Evolutionary conservation across 768 basidiomycete species (phyloP).

Genomic region (Dentipellis fragilis): DNA sequence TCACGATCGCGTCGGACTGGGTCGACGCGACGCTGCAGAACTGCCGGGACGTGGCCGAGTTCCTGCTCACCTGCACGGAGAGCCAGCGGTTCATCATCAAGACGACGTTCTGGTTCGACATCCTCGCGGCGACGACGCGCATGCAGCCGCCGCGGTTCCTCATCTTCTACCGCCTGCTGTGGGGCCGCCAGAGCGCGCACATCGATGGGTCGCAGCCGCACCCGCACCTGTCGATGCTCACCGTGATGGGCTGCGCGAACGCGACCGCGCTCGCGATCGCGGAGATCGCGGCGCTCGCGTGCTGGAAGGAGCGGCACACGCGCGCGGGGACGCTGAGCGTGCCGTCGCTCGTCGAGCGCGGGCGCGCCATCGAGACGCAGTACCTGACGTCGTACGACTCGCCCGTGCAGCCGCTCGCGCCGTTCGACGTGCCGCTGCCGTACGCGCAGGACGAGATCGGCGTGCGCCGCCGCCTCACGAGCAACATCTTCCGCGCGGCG

Average conservation of each 20-base stretch:
- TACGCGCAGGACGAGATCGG: constrained; percentile 16
- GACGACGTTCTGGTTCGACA: constrained; percentile 83
- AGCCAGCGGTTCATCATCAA: constrained; percentile 67
- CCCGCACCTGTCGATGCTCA: constrained; percentile 58
- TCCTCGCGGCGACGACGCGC: constrained; percentile 70
- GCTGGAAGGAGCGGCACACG: constrained; percentile 47
- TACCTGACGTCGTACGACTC: constrained; percentile 23
- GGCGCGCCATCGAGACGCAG: constrained; percentile 37
- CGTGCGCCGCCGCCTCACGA: constrained; percentile 26
- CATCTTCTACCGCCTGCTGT: constrained; percentile 44
- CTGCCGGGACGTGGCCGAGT: constrained; percentile 31
- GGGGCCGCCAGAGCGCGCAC: constrained; percentile 31
- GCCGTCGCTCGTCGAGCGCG: constrained; percentile 46
- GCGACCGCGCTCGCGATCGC: constrained; percentile 70
- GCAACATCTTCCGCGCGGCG: constrained; percentile 57
- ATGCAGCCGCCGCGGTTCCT: constrained; percentile 48
- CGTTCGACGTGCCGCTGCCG: constrained; percentile 1
- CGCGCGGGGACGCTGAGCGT: constrained; percentile 41
- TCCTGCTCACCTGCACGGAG: constrained; percentile 35
- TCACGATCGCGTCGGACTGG: constrained; percentile 49
- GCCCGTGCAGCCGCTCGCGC: constrained; percentile 2
- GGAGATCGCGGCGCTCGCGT: constrained; percentile 53
- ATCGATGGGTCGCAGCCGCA: constrained; percentile 23
- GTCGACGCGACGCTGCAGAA: constrained; percentile 36
- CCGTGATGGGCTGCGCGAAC: constrained; percentile 81